A percentile compares a stretch with the other conserved stretches of the same genome.
These are phyloP conservation scores for Tuber umbilicatum DNA, from an alignment of 495 filamentous ascomycete species.

Conservation along the genomic window DNA sequence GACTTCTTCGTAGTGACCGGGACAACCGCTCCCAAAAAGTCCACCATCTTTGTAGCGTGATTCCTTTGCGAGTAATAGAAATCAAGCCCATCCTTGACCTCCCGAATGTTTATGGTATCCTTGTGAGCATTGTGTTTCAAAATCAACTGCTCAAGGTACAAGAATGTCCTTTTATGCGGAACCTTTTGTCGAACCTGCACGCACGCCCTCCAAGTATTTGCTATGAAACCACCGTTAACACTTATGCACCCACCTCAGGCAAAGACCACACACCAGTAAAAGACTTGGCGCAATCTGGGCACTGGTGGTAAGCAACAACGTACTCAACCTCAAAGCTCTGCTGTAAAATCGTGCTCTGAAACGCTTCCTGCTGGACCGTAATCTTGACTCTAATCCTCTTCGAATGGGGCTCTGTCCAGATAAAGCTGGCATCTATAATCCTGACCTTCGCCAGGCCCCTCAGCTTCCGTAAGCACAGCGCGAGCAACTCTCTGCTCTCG, in stretches of 20 bases:
- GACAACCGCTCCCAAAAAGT: conserved; percentile 76
- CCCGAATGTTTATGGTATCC: conserved; percentile 94
- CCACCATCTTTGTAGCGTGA: conserved; percentile 84
- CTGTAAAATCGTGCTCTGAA: conserved; percentile 70
- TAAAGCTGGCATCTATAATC: conserved; percentile 90
- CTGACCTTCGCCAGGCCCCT: conserved; percentile 75
- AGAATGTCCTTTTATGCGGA: conserved; percentile 91
- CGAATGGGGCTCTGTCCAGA: conserved; percentile 97
- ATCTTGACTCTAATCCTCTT: conserved; percentile 84
- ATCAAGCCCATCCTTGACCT: conserved; percentile 86
- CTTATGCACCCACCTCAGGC: neutral
- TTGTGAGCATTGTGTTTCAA: conserved; percentile 85
- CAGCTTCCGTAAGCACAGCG: conserved; percentile 77
- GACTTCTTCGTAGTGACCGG: conserved; percentile 77
- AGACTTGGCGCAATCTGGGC: conserved; percentile 84
- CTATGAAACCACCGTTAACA: conserved; percentile 48
- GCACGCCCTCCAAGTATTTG: conserved; percentile 77
- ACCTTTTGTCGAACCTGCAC: conserved; percentile 97
- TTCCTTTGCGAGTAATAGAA: conserved; percentile 88
- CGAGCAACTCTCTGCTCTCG: conserved; percentile 84
- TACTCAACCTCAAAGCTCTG: conserved; percentile 94
- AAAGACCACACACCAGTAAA: conserved; percentile 46
- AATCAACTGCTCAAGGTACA: conserved; percentile 94
- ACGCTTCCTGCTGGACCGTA: conserved; percentile 81
- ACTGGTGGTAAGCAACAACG: conserved; percentile 80